Evolutionary conservation across 179 eudicot species (phyloP).

Genomic region (Beta macrorhiza): DNA sequence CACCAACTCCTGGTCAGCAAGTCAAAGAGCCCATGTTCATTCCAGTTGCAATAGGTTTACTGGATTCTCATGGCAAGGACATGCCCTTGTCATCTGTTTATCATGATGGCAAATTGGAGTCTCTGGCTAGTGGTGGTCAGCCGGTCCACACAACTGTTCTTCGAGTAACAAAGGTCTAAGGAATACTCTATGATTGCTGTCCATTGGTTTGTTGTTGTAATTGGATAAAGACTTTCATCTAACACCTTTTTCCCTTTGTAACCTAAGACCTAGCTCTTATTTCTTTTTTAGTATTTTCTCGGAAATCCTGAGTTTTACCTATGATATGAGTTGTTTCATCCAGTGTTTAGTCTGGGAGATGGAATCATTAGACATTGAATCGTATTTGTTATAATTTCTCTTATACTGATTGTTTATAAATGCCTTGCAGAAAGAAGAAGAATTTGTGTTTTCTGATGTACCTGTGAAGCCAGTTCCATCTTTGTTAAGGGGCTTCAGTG

Average conservation of each 20-base stretch:
- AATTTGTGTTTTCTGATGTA: constrained; percentile 76
- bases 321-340: not conserved
- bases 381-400: not conserved
- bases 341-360: not conserved
- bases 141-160: constrained; percentile 67
- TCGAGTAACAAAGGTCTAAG: constrained; percentile 77
- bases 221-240: not conserved
- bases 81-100: constrained; percentile 69
- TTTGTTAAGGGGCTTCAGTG: constrained; percentile 83
- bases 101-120: constrained; percentile 72
- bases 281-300: not conserved
- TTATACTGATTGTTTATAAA: constrained; percentile 9
- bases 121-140: constrained; percentile 40
- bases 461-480: constrained; percentile 83
- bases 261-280: not conserved
- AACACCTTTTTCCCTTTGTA: not conserved
- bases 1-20: constrained; percentile 87
- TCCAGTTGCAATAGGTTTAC: constrained; percentile 79
- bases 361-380: not conserved
- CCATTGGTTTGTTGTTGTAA: not conserved
- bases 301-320: not conserved
- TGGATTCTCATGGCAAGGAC: constrained; percentile 81
- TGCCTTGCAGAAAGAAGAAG: constrained; percentile 83
- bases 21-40: constrained; percentile 93
- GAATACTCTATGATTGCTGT: not conserved